phyloP scores from a whole-genome alignment of 257 asterid species.

The Lycium barbarum region DNA sequence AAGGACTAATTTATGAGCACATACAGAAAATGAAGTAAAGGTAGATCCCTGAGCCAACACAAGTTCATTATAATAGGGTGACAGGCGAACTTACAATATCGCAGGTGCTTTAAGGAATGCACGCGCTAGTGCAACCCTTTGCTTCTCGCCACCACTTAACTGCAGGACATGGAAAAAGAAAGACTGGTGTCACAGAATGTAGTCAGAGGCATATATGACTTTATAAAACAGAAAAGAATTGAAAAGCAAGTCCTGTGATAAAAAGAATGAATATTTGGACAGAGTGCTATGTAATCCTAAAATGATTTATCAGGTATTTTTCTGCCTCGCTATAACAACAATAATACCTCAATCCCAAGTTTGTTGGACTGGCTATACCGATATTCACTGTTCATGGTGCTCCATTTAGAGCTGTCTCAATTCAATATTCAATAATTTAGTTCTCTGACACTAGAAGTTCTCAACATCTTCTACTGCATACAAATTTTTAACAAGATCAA shows the following conservation, averaged over 20 bases:
- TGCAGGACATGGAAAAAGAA: slow-evolving; percentile 48
- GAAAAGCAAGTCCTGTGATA: slow-evolving; percentile 9
- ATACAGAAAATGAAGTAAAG: background rate
- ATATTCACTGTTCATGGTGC: slow-evolving; percentile 8
- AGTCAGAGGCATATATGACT: slow-evolving; percentile 6
- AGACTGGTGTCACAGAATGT: slow-evolving; percentile 1
- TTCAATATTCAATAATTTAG: slow-evolving; percentile 18
- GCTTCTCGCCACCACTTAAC: slow-evolving; percentile 99
- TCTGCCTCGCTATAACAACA: background rate
- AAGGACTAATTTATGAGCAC: background rate
- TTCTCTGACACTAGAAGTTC: background rate
- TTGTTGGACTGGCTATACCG: background rate
- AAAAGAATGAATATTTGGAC: background rate
- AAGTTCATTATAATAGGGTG: slow-evolving; percentile 14
- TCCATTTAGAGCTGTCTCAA: slow-evolving; percentile 11
- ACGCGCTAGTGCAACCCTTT: slow-evolving; percentile 97
- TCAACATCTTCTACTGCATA: background rate
- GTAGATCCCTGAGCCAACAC: slow-evolving; percentile 19
- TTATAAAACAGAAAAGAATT: background rate
- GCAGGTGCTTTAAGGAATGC: slow-evolving; percentile 96
- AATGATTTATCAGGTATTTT: background rate
- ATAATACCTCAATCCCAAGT: background rate
- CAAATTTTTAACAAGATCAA: slow-evolving; percentile 8
- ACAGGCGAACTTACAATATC: slow-evolving; percentile 63
- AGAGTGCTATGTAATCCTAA: background rate